Base-by-base conservation (phyloP, 306 rosid genomes). In the Quercus engelmannii region DNA sequence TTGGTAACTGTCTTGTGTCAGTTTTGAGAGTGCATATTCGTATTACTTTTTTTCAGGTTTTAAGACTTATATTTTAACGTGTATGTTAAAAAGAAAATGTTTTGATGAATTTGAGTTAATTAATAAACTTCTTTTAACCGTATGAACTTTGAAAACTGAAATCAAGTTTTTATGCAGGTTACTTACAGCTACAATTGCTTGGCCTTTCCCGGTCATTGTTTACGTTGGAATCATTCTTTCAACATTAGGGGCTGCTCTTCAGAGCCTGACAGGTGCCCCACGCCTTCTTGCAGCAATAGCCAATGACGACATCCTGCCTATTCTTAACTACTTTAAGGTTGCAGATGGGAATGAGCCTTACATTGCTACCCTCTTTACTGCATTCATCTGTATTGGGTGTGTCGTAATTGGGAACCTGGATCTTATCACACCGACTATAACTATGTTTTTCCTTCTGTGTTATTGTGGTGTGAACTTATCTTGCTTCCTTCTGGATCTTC, bases 221-320 rank as follows among this genome's bases (percentile, higher is more conserved):
- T 93, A 96, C 79, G 83, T 96, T 74, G 99, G 99, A 77, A 96
- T 96, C 74, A 93, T 96, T 84, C 97, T 96, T 81, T 96, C 99
- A 54, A 96, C 99, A 62, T 82, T 96, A 80, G 99, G 99, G 84
- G 99, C 99, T 86, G 99, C 99, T 70, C 99, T 96, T 80, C 99
- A 96, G 89, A 91, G 98, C 85, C 83, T 96, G 90, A 96, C 99
- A 19, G 99, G 99, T 76, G 99, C 99, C 79, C 99, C 99, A 0
- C 98, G 98, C 79, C 87, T 96, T 78, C 99, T 96, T 78, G 99
- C 99, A 76, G 99, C 99, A 70, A 96, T 96, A 85, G 99, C 99
- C 73, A 96, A 96, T 83, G 99, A 96, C 74, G 96, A 96, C 79
- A 96, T 96, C 73, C 85, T 96, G 71, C 99, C 99, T 49, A 88